These are phyloP conservation scores for Aphanomyces astaci DNA, from an alignment of 352 stramenopile species.

Conservation along the genomic window DNA sequence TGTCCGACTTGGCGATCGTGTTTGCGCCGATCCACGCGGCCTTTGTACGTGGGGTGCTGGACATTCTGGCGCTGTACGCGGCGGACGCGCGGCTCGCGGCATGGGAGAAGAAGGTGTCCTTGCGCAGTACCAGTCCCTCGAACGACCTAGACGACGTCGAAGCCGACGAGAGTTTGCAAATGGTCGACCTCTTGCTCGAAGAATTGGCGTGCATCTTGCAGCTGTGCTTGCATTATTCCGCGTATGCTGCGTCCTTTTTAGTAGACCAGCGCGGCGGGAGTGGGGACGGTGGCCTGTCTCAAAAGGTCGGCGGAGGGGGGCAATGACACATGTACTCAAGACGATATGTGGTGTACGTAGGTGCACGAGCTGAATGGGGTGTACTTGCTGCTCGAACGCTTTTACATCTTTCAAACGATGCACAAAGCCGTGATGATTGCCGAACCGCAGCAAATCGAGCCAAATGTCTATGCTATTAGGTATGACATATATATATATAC, in stretches of 20 bases:
- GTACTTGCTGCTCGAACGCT: conserved; percentile 73
- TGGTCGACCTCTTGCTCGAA: conserved; percentile 78
- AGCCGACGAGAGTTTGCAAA: conserved; percentile 78
- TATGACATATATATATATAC: too few species aligned
- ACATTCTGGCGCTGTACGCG: conserved; percentile 69
- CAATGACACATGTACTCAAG: too few species aligned
- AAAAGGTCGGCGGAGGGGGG: too few species aligned
- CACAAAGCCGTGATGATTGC: conserved; percentile 77
- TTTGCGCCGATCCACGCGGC: conserved; percentile 54
- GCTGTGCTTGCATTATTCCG: conserved; percentile 56
- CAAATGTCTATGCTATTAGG: conserved; percentile 37
- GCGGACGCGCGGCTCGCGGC: conserved; percentile 60
- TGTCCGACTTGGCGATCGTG: conserved; percentile 31
- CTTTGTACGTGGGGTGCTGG: conserved; percentile 41
- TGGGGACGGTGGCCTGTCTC: too few species aligned
- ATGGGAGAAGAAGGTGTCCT: conserved; percentile 52
- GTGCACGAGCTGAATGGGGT: conserved; percentile 68
- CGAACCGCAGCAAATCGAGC: conserved; percentile 63
- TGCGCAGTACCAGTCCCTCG: conserved; percentile 11
- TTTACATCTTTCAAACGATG: conserved; percentile 80
- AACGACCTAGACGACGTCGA: conserved; percentile 32
- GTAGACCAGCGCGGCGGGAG: not conserved
- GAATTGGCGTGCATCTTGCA: conserved; percentile 71
- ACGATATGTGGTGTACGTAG: not conserved
- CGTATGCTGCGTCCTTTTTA: conserved; percentile 27